A percentile compares a stretch with the other conserved stretches of the same genome.
These are phyloP conservation scores for Candida mesenterica DNA, from an alignment of 1,139 yeast genomes.

Conservation along the genomic window DNA sequence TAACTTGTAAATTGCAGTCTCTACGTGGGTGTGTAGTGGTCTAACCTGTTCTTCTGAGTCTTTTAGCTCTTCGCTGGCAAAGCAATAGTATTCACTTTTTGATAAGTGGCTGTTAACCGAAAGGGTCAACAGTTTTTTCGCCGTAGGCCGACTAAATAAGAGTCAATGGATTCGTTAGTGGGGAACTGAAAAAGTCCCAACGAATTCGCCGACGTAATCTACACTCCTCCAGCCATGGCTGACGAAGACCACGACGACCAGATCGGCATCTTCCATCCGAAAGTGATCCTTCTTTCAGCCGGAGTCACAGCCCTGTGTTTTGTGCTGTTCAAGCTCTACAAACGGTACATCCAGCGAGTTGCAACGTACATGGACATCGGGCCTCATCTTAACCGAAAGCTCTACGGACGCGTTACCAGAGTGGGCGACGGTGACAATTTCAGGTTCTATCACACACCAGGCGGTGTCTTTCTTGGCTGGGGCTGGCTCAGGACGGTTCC, in stretches of 20 bases:
- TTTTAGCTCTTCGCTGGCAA: too few relatives aligned
- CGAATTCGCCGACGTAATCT: too few relatives aligned
- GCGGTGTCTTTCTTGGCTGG: conserved; percentile 88
- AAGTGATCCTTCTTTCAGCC: conserved; percentile 39
- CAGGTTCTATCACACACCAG: conserved; percentile 90
- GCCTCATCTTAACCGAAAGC: conserved; percentile 28
- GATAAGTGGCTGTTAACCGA: too few relatives aligned
- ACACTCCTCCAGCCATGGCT: background rate
- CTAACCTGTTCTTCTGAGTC: background rate
- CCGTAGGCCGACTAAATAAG: too few relatives aligned
- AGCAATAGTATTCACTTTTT: too few relatives aligned
- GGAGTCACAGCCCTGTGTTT: conserved; percentile 35
- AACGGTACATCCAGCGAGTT: conserved; percentile 35
- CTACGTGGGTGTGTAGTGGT: background rate
- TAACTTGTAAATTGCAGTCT: background rate
- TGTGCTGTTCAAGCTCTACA: conserved; percentile 32
- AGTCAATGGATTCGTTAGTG: too few relatives aligned
- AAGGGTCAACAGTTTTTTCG: too few relatives aligned
- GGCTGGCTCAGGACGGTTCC: conserved; percentile 72
- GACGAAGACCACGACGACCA: too few relatives aligned
- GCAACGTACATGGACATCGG: conserved; percentile 40
- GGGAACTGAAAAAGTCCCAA: background rate
- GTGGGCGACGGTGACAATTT: conserved; percentile 98
- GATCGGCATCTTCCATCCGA: conserved; percentile 36
- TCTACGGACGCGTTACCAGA: conserved; percentile 82